Conservation (phyloP, 73 alveolate species). For the Uronychia binucleata region DNA sequence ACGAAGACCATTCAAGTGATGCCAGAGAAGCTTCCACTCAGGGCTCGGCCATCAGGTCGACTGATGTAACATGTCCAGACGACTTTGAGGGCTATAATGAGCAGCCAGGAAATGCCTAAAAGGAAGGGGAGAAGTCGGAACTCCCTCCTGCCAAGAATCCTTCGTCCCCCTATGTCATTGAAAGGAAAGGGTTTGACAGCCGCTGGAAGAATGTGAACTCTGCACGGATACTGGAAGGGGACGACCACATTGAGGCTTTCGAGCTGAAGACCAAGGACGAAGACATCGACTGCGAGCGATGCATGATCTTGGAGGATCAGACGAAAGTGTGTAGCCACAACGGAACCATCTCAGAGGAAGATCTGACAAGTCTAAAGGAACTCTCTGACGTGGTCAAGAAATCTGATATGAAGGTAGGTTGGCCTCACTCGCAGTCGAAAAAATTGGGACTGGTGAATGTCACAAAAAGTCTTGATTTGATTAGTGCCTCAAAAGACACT, state of each 20-base stretch:
- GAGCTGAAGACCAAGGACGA: too few species aligned
- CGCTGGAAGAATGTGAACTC: background rate
- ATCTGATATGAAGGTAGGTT: background rate
- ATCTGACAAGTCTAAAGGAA: background rate
- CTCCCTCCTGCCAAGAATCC: background rate
- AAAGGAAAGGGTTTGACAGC: background rate
- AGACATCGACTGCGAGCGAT: background rate
- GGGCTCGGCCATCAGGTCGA: background rate
- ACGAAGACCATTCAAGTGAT: background rate
- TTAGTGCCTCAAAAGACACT: background rate
- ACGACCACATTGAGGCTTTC: background rate
- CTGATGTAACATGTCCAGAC: too few species aligned
- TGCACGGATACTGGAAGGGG: background rate
- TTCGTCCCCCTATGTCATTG: background rate
- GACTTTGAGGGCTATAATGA: background rate
- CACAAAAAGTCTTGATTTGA: background rate
- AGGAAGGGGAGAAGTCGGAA: background rate
- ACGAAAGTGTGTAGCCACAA: background rate
- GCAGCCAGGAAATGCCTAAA: background rate
- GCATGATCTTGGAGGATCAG: background rate
- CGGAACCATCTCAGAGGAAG: background rate
- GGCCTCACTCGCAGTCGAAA: background rate
- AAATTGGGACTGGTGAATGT: background rate
- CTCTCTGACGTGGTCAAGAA: background rate
- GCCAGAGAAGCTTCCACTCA: background rate